These are phyloP conservation scores for Solanum piurae DNA, from an alignment of 257 asterid genomes.

Conservation along the genomic window DNA sequence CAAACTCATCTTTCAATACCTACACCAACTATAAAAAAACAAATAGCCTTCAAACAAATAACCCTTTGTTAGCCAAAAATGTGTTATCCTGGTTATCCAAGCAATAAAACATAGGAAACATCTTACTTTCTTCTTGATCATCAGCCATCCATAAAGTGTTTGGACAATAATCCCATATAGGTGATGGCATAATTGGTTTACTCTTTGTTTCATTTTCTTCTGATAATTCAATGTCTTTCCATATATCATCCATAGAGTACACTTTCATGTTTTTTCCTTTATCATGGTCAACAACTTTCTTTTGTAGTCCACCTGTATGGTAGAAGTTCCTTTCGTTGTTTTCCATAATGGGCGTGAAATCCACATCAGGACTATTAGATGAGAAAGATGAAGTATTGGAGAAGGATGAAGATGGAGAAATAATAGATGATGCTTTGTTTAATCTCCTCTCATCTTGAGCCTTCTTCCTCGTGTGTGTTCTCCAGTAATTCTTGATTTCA, in stretches of 20 bases:
- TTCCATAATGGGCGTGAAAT: slow-evolving; percentile 3
- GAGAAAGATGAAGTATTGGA: slow-evolving; percentile 32
- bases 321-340: slow-evolving; percentile 37
- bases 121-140: not conserved
- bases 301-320: slow-evolving; percentile 40
- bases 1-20: not conserved
- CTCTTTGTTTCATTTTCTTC: slow-evolving; percentile 16
- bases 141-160: slow-evolving; percentile 32
- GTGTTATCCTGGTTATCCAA: not conserved
- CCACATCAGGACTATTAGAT: slow-evolving; percentile 12
- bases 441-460: slow-evolving; percentile 49
- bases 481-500: slow-evolving; percentile 90
- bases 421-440: not conserved
- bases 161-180: slow-evolving; percentile 48
- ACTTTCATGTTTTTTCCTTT: slow-evolving; percentile 12
- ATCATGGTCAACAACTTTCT: slow-evolving; percentile 10
- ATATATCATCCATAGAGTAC: slow-evolving; percentile 18
- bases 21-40: not conserved
- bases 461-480: slow-evolving; percentile 73
- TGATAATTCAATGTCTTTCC: slow-evolving; percentile 39
- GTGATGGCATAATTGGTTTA: slow-evolving; percentile 31
- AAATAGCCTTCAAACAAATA: not conserved
- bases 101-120: not conserved
- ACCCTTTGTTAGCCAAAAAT: not conserved
- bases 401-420: slow-evolving; percentile 22